Conservation (phyloP, 129 eudicot genomes). For the Deinandra increscens region DNA sequence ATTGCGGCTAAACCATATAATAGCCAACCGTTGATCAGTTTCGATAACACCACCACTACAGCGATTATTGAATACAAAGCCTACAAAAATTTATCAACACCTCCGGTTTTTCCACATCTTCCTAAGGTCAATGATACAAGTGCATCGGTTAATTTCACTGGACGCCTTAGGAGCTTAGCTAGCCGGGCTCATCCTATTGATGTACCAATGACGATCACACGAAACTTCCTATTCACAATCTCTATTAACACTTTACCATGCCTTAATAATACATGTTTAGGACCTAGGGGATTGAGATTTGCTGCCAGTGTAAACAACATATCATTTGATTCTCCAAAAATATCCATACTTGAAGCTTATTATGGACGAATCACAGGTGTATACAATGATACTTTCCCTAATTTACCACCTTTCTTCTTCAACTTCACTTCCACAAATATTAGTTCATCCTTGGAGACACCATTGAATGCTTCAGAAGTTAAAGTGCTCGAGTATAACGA, state of each 20-base stretch:
- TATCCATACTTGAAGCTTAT: slow-evolving; percentile 38
- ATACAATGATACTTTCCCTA: slow-evolving; percentile 41
- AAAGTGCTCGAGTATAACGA: no score
- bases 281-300: slow-evolving; percentile 28
- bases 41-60: slow-evolving; percentile 41
- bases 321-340: slow-evolving; percentile 20
- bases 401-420: slow-evolving; percentile 41
- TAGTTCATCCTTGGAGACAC: slow-evolving; percentile 22
- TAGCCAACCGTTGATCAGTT: slow-evolving; percentile 12
- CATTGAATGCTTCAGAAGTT: no score
- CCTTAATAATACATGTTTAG: slow-evolving; percentile 19
- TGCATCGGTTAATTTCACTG: slow-evolving; percentile 26
- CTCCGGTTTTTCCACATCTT: slow-evolving; percentile 32
- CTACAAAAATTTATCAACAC: slow-evolving; percentile 9
- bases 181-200: slow-evolving; percentile 20
- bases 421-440: slow-evolving; percentile 36
- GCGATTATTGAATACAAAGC: slow-evolving; percentile 38
- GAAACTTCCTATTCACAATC: slow-evolving; percentile 12
- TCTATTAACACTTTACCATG: slow-evolving; percentile 25
- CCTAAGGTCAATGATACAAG: slow-evolving; percentile 33
- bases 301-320: slow-evolving; percentile 46
- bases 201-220: slow-evolving; percentile 22
- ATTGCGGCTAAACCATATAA: slow-evolving; percentile 39
- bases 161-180: slow-evolving; percentile 26
- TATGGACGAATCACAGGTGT: slow-evolving; percentile 40